Evolutionary conservation across 208 protist species (phyloP), one percentile per base, ranked within the genome.

Genomic region (Trichomonas vaginalis): DNA sequence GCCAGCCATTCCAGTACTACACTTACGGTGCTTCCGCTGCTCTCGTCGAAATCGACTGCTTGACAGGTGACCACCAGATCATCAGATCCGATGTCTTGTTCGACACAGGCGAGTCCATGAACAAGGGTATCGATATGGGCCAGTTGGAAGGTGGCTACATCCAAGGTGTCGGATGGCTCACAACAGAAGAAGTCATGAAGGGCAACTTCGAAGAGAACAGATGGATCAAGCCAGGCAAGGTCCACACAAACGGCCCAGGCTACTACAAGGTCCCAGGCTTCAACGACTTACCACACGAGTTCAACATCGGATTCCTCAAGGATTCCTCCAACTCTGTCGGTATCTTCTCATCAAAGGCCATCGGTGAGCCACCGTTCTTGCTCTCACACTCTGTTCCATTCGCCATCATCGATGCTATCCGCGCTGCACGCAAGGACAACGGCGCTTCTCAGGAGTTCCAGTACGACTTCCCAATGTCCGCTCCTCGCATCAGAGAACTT

Each of bases 361-460:
- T 98, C 51, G 98, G 98, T 61, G 98, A 99, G 96, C 98, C 98
- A 47, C 98, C 98, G 10, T 96, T 98, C 14, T 97, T 97, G 95
- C 95, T 98, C 6, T 97, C 96, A 51, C 87, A 87, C 35, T 96
- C 97, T 46, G 97, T 98, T 37, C 96, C 97, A 46, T 98, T 98
- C 95, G 98, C 98, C 21, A 96, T 98, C 9, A 96, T 97, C 39
- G 46, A 98, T 40, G 98, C 98, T 9, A 97, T 98, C 42, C 42
- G 21, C 1, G 40, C 40, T 56, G 40, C 86, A 39, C 42, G 86
- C 10, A 48, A 51, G 21, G 86, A 92, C 32, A 56, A 56, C 17
- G 86, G 86, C 17, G 17, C 17, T 10, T 17, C 12, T n/a, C 45
- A 48, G 45, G 12, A 39, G 6, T 92, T 92, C 45, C 45, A 48